These are phyloP conservation scores for Pleurotus ostreatus DNA, from an alignment of 768 basidiomycete species.

Conservation along the genomic window DNA sequence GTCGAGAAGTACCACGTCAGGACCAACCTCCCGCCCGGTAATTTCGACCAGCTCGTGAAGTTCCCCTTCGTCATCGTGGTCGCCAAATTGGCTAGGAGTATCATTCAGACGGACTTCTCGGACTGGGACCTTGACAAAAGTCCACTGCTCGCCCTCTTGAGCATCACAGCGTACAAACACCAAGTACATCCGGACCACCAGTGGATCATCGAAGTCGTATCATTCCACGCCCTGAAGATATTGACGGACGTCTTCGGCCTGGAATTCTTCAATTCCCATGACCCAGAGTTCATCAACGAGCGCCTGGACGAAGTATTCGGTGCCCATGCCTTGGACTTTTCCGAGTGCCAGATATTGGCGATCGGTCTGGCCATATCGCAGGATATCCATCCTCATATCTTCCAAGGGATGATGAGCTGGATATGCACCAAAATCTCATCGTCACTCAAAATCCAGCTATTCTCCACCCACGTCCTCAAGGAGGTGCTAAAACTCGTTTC, in stretches of 20 bases:
- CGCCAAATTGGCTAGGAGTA: not conserved
- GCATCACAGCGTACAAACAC: not conserved
- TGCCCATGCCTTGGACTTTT: not conserved
- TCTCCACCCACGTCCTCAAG: slow-evolving; percentile 1
- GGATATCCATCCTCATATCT: slow-evolving; percentile 1
- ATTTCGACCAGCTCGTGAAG: not conserved
- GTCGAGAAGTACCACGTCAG: slow-evolving; percentile 1
- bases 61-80: not conserved
- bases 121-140: not conserved
- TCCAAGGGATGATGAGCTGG: slow-evolving; percentile 1
- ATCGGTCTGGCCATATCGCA: not conserved
- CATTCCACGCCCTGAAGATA: not conserved
- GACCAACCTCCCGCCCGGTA: not conserved
- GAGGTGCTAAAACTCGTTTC: slow-evolving; percentile 1
- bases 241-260: not conserved
- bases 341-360: slow-evolving; percentile 1
- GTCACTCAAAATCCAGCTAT: not conserved
- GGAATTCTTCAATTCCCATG: not conserved
- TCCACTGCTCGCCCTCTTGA: not conserved
- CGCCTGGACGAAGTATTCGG: not conserved
- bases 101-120: not conserved
- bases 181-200: not conserved
- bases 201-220: slow-evolving; percentile 1
- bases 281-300: not conserved
- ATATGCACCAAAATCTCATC: not conserved